Base-by-base conservation (phyloP, 495 filamentous ascomycete genomes). In the Hypoxylon crocopeplum region DNA sequence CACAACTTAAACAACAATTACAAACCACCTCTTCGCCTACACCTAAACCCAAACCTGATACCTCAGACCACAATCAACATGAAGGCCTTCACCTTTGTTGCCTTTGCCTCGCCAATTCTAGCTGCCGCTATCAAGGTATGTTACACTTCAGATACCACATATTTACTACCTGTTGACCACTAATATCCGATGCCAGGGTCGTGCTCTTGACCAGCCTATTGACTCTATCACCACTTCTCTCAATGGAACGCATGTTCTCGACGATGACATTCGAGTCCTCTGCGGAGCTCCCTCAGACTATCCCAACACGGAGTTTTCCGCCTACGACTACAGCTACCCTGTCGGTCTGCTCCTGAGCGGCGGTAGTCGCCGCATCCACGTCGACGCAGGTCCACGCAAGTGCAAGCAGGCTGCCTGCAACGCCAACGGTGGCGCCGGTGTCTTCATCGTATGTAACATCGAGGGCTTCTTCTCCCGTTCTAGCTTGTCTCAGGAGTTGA, bases 271-370 rank as follows among this genome's bases (percentile, higher is more conserved):
- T 45, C 10, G 41, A 33, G 49, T 59, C 20, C 16, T 59, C 45
- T 64, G 61, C 34, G 61, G 61, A 11, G 45, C 33, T 36, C 61
- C 59, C 2, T 24, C 61, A 2, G 12, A 11, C 21, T 24, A n/a
- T 12, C 38, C 58, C 2, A 20, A 51, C 55, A 55, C 15, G 7
- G 37, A 39, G 1, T 30, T 59, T 7, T 55, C 45, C 1, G 48
- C 54, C 11, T 1, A 6, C 5, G 37, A 58, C 19, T 64, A 64
- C 48, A 19, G 7, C 48, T 59, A 64, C 32, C 61, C 61, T n/a
- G 39, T 64, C 21, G 54, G 39, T 13, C 7, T 41, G 25, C 54
- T 64, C 0, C 20, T 64, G 5, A 47, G 39, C 32, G 50, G 32
- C 12, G 49, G 37, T 13, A 22, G 5, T 30, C 8, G 17, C 1